Evolutionary conservation across 139 green algal species (phyloP), one percentile per base, ranked within the genome.

Genomic region (Astrephomene gubernaculifera): DNA sequence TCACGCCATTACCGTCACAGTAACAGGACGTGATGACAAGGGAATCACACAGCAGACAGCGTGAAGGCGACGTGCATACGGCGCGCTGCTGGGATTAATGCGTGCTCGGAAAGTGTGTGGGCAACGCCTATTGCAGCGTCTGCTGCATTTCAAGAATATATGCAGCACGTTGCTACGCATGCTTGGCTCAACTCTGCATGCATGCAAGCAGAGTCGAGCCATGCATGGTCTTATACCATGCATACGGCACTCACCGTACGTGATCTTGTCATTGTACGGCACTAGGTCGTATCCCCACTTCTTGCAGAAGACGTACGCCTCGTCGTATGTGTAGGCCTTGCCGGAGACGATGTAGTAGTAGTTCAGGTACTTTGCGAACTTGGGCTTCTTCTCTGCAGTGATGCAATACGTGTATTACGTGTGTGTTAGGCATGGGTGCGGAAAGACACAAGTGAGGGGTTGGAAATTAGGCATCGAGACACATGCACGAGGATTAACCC

Each of bases 251-350:
- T 1, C 27, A 79, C 44, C 44, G 10, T 31, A 9, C 45, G 22
- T 22, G 14, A 31, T 22, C 53, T 25, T 41, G 36, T 74, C 49
- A 63, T 64, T 52, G 78, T 75, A 84, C n/a, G 78, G 63, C 10
- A 82, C 57, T 3, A 60, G 39, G 38, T 12, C 19, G 27, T 71
- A 71, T 1, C 75, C 75, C 57, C 49, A 36, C 38, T 4, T 9
- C 9, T 38, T 31, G 60, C 78, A 84, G 41, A 75, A 84, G n/a
- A 65, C 35, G 43, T 36, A 71, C 27, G 61, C 78, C 39, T 83
- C 35, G 2, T 41, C 25, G 74, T 82, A 82, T 7, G 36, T 60
- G 25, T 82, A 82, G 9, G 54, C 71, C 21, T 39, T 35, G 0
- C 35, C 52, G 14, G 72, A 38, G 52, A 22, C 35, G 52, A 81